A percentile compares a stretch with the other conserved stretches of the same genome.
phyloP scores from a whole-genome alignment of 2,329 filamentous ascomycete species.

The Parascedosporium putredinis region DNA sequence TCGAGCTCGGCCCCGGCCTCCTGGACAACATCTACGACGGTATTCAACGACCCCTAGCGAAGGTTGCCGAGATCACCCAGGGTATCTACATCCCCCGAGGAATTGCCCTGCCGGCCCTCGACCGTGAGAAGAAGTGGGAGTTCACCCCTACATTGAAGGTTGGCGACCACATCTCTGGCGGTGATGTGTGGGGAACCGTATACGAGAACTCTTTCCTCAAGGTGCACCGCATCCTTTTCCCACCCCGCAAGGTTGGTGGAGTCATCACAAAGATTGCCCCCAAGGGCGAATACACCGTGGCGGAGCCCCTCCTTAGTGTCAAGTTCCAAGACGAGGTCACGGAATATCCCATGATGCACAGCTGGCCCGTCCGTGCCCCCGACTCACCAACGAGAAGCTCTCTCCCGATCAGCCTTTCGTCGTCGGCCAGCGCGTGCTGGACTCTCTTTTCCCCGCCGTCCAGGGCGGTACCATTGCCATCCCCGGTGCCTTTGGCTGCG shows the following conservation, averaged over 20 bases:
- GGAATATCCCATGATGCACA: slow-evolving; percentile 96
- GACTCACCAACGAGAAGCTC: slow-evolving; percentile 85
- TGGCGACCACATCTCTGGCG: slow-evolving; percentile 92
- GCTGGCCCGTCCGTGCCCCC: slow-evolving; percentile 96
- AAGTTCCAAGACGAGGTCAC: slow-evolving; percentile 96
- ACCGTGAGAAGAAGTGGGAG: slow-evolving; percentile 91
- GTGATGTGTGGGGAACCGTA: slow-evolving; percentile 90
- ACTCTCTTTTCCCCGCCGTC: slow-evolving; percentile 91
- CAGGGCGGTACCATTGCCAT: slow-evolving; percentile 97
- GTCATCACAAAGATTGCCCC: slow-evolving; percentile 84
- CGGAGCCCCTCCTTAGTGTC: slow-evolving; percentile 85
- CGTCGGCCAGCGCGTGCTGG: slow-evolving; percentile 91
- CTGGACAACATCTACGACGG: slow-evolving; percentile 99
- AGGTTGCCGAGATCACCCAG: slow-evolving; percentile 65
- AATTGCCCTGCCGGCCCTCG: slow-evolving; percentile 75
- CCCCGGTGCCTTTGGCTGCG: slow-evolving; percentile 94
- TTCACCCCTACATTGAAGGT: slow-evolving; percentile 88
- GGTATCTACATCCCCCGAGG: slow-evolving; percentile 98
- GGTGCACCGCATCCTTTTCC: slow-evolving; percentile 87
- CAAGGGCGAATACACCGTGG: slow-evolving; percentile 89
- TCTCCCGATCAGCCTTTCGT: slow-evolving; percentile 84
- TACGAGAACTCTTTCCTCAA: slow-evolving; percentile 93
- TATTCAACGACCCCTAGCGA: slow-evolving; percentile 88
- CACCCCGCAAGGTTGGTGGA: slow-evolving; percentile 70
- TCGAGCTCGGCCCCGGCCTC: slow-evolving; percentile 91